phyloP scores from a whole-genome alignment of 1,139 yeast species.

The Oligophagozyma castellii region DNA sequence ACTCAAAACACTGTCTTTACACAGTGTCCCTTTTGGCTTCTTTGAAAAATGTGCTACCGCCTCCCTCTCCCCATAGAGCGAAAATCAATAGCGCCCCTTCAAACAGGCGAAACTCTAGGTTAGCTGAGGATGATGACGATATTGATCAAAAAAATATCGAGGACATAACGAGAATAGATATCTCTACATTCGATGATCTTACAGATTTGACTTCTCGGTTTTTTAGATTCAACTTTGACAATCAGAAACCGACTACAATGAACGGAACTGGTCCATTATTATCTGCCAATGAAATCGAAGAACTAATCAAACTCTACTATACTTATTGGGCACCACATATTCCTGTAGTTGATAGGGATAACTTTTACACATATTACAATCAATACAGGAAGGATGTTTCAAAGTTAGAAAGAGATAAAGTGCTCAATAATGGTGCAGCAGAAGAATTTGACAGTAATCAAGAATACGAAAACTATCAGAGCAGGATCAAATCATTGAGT shows the following conservation, averaged over 20 bases:
- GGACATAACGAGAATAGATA: conserved; percentile 9
- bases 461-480: conserved; percentile 4
- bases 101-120: background rate
- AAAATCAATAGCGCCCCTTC: conserved; percentile 31
- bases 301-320: conserved; percentile 36
- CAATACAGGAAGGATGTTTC: conserved; percentile 29
- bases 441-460: too few relatives aligned
- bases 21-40: conserved; percentile 62
- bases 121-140: background rate
- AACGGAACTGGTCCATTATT: conserved; percentile 4
- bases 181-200: conserved; percentile 20
- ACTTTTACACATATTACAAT: conserved; percentile 46
- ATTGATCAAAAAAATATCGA: background rate
- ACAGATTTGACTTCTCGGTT: conserved; percentile 12
- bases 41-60: conserved; percentile 41
- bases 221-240: conserved; percentile 8
- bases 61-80: conserved; percentile 32
- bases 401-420: background rate
- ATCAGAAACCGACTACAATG: background rate
- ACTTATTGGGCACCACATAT: conserved; percentile 65
- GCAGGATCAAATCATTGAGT: conserved; percentile 22
- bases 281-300: conserved; percentile 15
- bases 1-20: conserved; percentile 50
- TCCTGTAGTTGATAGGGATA: conserved; percentile 55
- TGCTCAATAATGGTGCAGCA: background rate